phyloP scores from a whole-genome alignment of 305 asterid genomes.

The Ruellia speciosa region DNA sequence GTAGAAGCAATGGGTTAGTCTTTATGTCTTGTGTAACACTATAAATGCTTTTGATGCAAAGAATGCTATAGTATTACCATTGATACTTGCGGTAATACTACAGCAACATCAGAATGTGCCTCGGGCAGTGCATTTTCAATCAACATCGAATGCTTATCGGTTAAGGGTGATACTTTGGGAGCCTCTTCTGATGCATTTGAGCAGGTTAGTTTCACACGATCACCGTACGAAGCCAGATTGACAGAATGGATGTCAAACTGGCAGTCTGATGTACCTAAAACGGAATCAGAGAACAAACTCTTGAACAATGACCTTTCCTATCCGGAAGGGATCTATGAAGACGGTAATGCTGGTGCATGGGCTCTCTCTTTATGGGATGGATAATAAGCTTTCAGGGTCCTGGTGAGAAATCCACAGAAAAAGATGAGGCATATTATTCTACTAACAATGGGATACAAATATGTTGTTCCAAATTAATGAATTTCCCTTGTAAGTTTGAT shows the following conservation, averaged over 20 bases:
- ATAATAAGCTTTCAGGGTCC: conserved; percentile 9
- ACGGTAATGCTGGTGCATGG: conserved; percentile 17
- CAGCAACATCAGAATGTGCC: too few species aligned
- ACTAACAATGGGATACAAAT: too few species aligned
- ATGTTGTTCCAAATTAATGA: too few species aligned
- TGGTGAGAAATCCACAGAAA: not conserved
- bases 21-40: not conserved
- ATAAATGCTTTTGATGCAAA: too few species aligned
- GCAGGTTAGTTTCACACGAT: conserved; percentile 18
- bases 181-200: conserved; percentile 21
- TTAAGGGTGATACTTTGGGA: too few species aligned
- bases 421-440: too few species aligned
- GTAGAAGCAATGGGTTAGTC: too few species aligned
- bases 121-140: too few species aligned
- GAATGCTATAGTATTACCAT: too few species aligned
- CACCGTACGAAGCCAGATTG: conserved; percentile 42
- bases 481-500: too few species aligned
- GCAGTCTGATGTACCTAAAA: conserved; percentile 20
- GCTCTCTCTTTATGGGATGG: conserved; percentile 37
- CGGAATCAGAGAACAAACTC: conserved; percentile 20
- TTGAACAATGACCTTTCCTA: conserved; percentile 14
- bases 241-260: conserved; percentile 40
- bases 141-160: too few species aligned
- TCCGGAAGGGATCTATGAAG: conserved; percentile 27
- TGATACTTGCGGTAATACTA: too few species aligned